These are phyloP conservation scores for Fomitopsis pinicola DNA, from an alignment of 1,284 basidiomycete species.

Conservation along the genomic window DNA sequence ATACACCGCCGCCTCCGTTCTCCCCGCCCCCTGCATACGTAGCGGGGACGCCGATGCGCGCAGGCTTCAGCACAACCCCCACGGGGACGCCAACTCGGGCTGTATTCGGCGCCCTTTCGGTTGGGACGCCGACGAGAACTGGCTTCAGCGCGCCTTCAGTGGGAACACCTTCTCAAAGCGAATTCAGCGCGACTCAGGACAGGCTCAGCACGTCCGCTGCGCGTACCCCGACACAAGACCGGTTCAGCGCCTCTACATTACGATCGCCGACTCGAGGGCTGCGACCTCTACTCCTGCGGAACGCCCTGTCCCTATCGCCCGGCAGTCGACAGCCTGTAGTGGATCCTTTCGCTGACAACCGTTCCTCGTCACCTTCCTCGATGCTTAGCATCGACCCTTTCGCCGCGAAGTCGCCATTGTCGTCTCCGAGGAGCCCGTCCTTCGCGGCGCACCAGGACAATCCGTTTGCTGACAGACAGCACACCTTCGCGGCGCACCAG, in stretches of 20 bases:
- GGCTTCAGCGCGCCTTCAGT: too few species aligned
- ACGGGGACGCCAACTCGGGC: neutral
- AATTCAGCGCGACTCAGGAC: neutral
- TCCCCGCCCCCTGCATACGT: slow-evolving; percentile 11
- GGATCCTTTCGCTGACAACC: neutral
- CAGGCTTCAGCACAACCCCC: neutral
- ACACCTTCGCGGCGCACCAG: neutral
- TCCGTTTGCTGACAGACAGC: too few species aligned
- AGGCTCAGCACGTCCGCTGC: slow-evolving; percentile 6
- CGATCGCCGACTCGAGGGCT: neutral
- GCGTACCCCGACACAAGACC: slow-evolving; percentile 7
- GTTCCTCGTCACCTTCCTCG: neutral
- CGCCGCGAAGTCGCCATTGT: neutral
- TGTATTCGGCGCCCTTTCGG: neutral
- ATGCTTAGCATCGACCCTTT: neutral
- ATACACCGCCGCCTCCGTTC: slow-evolving; percentile 3
- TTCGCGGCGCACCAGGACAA: neutral
- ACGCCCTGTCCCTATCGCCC: neutral
- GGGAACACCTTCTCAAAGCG: too few species aligned
- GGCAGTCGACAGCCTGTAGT: neutral
- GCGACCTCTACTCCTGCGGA: neutral
- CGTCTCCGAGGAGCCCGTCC: neutral
- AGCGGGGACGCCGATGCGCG: slow-evolving; percentile 9
- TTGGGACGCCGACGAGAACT: too few species aligned
- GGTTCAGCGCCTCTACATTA: neutral